Evolutionary conservation across 2,329 filamentous ascomycete species (phyloP).

Genomic region (Claviceps humidiphila): DNA sequence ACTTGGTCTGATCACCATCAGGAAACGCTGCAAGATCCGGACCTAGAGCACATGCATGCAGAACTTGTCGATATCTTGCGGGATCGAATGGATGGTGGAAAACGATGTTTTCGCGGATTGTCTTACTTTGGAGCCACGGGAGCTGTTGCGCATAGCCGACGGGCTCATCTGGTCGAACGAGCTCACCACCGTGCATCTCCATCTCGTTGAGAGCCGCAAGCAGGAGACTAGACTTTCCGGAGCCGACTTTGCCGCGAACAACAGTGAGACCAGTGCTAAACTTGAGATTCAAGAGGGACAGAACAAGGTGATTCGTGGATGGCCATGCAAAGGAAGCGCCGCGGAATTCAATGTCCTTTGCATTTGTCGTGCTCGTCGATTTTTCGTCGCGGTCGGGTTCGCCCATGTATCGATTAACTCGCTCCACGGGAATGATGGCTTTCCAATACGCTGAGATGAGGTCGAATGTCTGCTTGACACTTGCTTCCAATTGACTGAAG

Average conservation of each 20-base stretch:
- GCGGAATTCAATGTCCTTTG: slow-evolving; percentile 37
- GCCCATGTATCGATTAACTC: slow-evolving; percentile 75
- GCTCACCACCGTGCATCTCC: slow-evolving; percentile 46
- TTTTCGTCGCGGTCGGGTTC: slow-evolving; percentile 62
- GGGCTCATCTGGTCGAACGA: slow-evolving; percentile 33
- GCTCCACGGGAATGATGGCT: slow-evolving; percentile 65
- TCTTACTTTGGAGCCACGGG: slow-evolving; percentile 54
- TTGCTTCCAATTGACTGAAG: slow-evolving; percentile 61
- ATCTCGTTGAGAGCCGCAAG: slow-evolving; percentile 49
- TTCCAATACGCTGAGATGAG: slow-evolving; percentile 69
- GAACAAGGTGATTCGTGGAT: slow-evolving; percentile 41
- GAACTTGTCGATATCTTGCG: slow-evolving; percentile 41
- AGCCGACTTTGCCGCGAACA: slow-evolving; percentile 45
- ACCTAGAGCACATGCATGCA: slow-evolving; percentile 46
- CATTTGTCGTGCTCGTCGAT: slow-evolving; percentile 21
- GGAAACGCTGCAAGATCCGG: slow-evolving; percentile 43
- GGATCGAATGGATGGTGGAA: slow-evolving; percentile 46
- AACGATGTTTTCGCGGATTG: slow-evolving; percentile 50
- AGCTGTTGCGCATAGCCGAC: slow-evolving; percentile 46
- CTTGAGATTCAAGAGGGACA: slow-evolving; percentile 31
- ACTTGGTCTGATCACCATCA: slow-evolving; percentile 42
- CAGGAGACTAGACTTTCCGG: slow-evolving; percentile 48
- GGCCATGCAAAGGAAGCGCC: slow-evolving; percentile 71
- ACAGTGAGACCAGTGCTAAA: slow-evolving; percentile 40
- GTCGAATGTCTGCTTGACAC: slow-evolving; percentile 60